Evolutionary conservation across 108 stramenopile genomes (phyloP), one percentile per base, ranked within the genome.

Genomic region (Discostella stelligeroides): DNA sequence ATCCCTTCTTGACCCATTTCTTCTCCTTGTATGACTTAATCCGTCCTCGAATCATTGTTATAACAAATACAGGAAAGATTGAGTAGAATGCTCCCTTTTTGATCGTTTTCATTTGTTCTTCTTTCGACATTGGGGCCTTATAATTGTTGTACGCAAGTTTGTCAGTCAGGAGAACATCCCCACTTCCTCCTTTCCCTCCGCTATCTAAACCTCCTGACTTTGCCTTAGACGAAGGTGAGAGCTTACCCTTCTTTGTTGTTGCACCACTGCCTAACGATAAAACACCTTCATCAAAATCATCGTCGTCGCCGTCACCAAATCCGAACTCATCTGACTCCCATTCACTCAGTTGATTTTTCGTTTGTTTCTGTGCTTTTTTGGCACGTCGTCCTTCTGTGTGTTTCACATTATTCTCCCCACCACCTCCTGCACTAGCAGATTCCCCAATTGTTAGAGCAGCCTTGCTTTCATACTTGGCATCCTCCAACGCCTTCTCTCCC

Each of bases 311-410:
- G 18, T 69, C 75, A 51, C 68, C 76, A 70, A 77, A 77, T 39
- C 76, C 76, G 68, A 77, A 77, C 54, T 77, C 76, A 34, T 70
- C 76, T 5, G 76, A 77, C 60, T 77, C 76, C 76, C 76, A 77
- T 14, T 77, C 76, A 60, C 68, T 77, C 37, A 77, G 63, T 66
- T 64, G 45, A 37, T 58, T 47, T 50, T 53, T 61, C 47, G 59
- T 66, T 39, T 49, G 39, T 39, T 70, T 77, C 30, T 68, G 45
- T 50, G 25, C 49, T 60, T 55, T 77, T 46, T 41, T 48, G 24
- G 14, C 46, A n/a, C 43, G 23, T 38, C 49, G 41, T 24, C 40
- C 39, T 12, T 48, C 24, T 23, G 49, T 56, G 63, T 20, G 47
- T 56, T 37, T 45, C 9, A 7, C 39, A 13, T n/a, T 24, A 65